Conservation (phyloP, 805 yeast genomes). For the Cyberlindnera japonica region DNA sequence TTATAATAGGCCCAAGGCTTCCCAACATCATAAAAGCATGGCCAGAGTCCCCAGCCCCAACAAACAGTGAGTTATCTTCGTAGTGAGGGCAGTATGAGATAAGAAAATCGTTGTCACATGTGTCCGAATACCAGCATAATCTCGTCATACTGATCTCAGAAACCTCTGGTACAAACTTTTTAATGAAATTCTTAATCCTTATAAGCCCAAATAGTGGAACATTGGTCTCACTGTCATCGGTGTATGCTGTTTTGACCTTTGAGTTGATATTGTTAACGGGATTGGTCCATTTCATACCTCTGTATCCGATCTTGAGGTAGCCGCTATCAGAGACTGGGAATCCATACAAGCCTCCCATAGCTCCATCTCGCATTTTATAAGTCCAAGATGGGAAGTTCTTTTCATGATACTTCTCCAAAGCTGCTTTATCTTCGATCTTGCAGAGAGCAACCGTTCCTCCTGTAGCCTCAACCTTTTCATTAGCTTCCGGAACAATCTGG, state of each 20-base stretch:
- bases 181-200: conserved; percentile 25
- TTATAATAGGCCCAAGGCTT: conserved; percentile 29
- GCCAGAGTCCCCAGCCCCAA: conserved; percentile 38
- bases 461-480: conserved; percentile 28
- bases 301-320: conserved; percentile 29
- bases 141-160: conserved; percentile 24
- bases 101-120: conserved; percentile 33
- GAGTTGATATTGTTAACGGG: conserved; percentile 23
- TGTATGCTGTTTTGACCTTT: conserved; percentile 27
- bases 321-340: conserved; percentile 29
- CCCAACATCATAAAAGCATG: conserved; percentile 38
- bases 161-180: conserved; percentile 28
- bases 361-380: conserved; percentile 29
- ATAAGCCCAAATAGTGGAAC: conserved; percentile 30
- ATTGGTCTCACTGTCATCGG: conserved; percentile 23
- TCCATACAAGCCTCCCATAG: conserved; percentile 31
- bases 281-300: conserved; percentile 32
- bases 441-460: conserved; percentile 31
- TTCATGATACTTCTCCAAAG: conserved; percentile 21
- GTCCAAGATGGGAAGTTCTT: conserved; percentile 29
- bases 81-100: conserved; percentile 33
- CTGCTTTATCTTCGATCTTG: conserved; percentile 21
- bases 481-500: conserved; percentile 29
- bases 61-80: conserved; percentile 28
- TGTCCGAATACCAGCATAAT: conserved; percentile 36